Conservation (phyloP, 176 grass and related monocot genomes). For the Puya raimondii region DNA sequence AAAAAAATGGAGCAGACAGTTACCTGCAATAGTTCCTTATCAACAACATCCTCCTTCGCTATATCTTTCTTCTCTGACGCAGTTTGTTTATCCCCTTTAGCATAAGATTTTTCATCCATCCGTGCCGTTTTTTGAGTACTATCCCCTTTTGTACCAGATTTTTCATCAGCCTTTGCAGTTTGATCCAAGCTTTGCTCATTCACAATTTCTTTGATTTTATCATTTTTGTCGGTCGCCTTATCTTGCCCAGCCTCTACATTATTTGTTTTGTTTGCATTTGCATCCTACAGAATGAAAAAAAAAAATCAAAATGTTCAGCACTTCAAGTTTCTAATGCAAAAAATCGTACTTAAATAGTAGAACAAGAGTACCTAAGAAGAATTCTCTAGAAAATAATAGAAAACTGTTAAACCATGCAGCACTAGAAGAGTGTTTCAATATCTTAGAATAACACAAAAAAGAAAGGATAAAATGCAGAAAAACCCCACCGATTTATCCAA, state of each 20-base stretch:
- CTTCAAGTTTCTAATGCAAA: not conserved
- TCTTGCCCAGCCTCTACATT: slow-evolving; percentile 22
- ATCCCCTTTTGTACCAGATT: slow-evolving; percentile 24
- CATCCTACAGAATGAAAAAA: slow-evolving; percentile 30
- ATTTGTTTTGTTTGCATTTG: slow-evolving; percentile 26
- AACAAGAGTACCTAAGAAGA: not conserved
- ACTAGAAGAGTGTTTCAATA: no score
- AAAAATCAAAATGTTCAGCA: not conserved
- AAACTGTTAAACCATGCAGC: no score
- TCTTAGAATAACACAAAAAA: not conserved
- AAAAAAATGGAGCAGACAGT: slow-evolving; percentile 1
- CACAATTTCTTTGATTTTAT: slow-evolving; percentile 25
- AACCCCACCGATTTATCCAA: no score
- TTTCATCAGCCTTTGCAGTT: slow-evolving; percentile 16
- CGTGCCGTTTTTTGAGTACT: no score
- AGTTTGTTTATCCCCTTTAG: slow-evolving; percentile 38
- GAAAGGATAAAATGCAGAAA: not conserved
- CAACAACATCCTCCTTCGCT: slow-evolving; percentile 58
- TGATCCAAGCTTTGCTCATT: slow-evolving; percentile 26
- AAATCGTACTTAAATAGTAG: not conserved
- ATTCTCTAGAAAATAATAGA: no score
- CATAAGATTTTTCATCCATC: slow-evolving; percentile 26
- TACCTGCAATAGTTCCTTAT: slow-evolving; percentile 88
- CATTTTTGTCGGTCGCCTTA: slow-evolving; percentile 25
- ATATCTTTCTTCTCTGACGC: slow-evolving; percentile 25